These are phyloP conservation scores for Xylaria scruposa DNA, from an alignment of 495 filamentous ascomycete genomes.

Conservation along the genomic window DNA sequence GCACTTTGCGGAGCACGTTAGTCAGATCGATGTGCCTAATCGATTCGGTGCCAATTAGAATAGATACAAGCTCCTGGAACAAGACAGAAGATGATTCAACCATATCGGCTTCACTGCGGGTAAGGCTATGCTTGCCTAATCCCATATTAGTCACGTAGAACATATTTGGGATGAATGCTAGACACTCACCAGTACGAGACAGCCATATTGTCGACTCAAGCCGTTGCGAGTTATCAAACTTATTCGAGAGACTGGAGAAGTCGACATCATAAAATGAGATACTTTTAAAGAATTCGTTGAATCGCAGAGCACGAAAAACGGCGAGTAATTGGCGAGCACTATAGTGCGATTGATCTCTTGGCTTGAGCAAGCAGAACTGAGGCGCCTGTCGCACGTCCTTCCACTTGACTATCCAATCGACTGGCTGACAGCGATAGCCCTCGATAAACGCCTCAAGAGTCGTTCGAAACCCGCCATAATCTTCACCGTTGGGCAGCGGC, in stretches of 20 bases:
- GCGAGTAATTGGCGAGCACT: conserved; percentile 78
- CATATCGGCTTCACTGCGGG: conserved; percentile 44
- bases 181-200: conserved; percentile 39
- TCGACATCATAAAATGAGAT: conserved; percentile 82
- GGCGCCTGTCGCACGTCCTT: conserved; percentile 77
- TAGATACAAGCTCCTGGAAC: conserved; percentile 56
- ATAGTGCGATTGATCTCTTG: conserved; percentile 68
- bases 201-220: conserved; percentile 40
- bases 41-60: conserved; percentile 52
- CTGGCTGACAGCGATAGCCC: conserved; percentile 74
- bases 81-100: conserved; percentile 48
- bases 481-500: conserved; percentile 66
- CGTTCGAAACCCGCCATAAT: conserved; percentile 79
- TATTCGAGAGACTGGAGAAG: conserved; percentile 52
- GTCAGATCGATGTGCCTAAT: conserved; percentile 53
- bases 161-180: neutral
- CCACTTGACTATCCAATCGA: conserved; percentile 80
- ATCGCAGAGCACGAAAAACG: conserved; percentile 83
- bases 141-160: conserved; percentile 4
- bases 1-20: conserved; percentile 39
- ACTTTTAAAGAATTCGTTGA: conserved; percentile 87
- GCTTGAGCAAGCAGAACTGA: conserved; percentile 79
- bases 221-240: conserved; percentile 40
- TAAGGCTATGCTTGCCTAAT: conserved; percentile 39
- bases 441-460: conserved; percentile 87